phyloP scores from a whole-genome alignment of 139 green algal species.

The Desmodesmus armatus region DNA sequence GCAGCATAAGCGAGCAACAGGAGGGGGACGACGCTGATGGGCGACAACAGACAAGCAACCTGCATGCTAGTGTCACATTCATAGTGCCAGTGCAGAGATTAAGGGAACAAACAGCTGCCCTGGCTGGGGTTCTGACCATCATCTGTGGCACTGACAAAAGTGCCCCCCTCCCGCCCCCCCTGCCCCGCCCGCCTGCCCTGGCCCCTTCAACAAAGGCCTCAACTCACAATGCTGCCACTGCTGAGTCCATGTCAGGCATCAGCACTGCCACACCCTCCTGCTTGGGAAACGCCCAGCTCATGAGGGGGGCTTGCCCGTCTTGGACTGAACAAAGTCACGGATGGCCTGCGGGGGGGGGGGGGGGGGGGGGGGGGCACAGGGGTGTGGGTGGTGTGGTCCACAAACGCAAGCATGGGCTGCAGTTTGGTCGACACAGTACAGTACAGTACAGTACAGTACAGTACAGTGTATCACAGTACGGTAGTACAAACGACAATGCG shows the following conservation, averaged over 20 bases:
- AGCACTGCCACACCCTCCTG: conserved; percentile 11
- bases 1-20: neutral
- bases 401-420: too few species aligned
- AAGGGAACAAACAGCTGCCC: neutral
- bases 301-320: too few species aligned
- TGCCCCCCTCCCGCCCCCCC: neutral
- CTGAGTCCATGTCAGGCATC: neutral
- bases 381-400: too few species aligned
- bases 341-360: too few species aligned
- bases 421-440: too few species aligned
- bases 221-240: neutral
- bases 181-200: neutral
- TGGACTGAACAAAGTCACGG: too few species aligned
- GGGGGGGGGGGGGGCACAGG: too few species aligned
- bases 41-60: neutral
- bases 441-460: too few species aligned
- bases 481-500: too few species aligned
- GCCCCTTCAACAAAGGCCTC: neutral
- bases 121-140: neutral
- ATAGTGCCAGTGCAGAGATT: neutral
- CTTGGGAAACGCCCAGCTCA: conserved; percentile 17
- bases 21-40: neutral
- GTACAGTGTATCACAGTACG: too few species aligned
- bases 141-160: neutral
- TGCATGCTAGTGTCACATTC: neutral